phyloP scores from a whole-genome alignment of 192 early-diverging fungal genomes.

The Coemansia sp. region DNA sequence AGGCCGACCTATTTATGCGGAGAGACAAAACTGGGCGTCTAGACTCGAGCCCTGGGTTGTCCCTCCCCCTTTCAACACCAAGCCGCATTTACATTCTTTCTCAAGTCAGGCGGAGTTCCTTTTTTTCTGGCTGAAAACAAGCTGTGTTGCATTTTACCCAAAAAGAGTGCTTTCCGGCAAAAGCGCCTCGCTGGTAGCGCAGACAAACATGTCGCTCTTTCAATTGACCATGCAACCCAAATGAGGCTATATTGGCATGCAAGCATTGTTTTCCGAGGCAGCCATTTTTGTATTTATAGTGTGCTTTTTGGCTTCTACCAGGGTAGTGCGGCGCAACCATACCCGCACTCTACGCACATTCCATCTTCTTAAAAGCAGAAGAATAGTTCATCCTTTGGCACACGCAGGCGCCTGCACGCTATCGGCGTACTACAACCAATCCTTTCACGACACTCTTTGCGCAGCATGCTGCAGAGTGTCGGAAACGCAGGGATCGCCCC shows the following conservation, averaged over 20 bases:
- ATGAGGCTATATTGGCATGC: conserved; percentile 16
- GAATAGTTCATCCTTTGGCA: neutral
- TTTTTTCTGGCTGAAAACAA: neutral
- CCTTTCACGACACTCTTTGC: neutral
- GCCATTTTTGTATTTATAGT: neutral
- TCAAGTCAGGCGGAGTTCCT: conserved; percentile 1
- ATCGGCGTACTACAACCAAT: neutral
- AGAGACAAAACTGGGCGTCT: conserved; percentile 4
- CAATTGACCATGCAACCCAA: conserved; percentile 2
- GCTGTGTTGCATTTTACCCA: conserved; percentile 7
- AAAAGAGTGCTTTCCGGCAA: conserved; percentile 1
- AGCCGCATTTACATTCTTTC: conserved; percentile 4
- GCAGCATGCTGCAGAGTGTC: no score
- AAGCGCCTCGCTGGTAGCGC: neutral
- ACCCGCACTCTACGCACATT: no score
- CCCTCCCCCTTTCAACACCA: neutral
- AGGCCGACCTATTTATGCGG: conserved; percentile 13
- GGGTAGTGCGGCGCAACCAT: neutral
- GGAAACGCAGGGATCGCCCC: no score
- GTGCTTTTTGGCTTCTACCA: neutral
- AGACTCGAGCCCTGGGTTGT: neutral
- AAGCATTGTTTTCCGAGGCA: conserved; percentile 1
- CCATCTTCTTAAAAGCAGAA: no score
- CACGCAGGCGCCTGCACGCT: neutral
- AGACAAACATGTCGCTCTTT: neutral